phyloP scores from a whole-genome alignment of 768 basidiomycete genomes.

The Phaeolepiota aurea region DNA sequence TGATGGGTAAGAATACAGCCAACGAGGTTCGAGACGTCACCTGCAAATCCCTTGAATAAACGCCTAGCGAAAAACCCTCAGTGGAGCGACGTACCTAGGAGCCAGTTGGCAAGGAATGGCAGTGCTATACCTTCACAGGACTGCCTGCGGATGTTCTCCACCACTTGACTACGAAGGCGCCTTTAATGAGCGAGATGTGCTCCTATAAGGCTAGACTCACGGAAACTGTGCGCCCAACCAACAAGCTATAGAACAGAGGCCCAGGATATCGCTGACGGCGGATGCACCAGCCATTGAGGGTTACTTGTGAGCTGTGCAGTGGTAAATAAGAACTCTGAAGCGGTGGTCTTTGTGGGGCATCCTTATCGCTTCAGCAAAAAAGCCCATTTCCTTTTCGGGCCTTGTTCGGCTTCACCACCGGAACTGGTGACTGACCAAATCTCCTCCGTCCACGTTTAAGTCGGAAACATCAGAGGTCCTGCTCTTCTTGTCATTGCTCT shows the following conservation, averaged over 20 bases:
- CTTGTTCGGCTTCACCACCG: constrained; percentile 3
- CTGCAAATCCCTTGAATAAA: constrained; percentile 25
- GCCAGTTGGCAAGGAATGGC: constrained; percentile 91
- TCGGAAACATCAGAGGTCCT: too few relatives aligned
- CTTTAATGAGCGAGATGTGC: constrained; percentile 2
- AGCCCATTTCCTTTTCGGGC: not conserved
- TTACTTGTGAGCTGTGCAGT: constrained; percentile 4
- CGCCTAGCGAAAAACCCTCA: constrained; percentile 2
- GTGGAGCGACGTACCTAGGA: constrained; percentile 53
- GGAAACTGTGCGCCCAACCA: constrained; percentile 89
- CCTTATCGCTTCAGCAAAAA: constrained; percentile 2
- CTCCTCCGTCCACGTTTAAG: too few relatives aligned
- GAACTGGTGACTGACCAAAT: too few relatives aligned
- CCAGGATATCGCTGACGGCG: constrained; percentile 54
- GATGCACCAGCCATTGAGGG: constrained; percentile 17
- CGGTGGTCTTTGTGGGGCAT: constrained; percentile 2
- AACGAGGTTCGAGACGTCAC: constrained; percentile 88
- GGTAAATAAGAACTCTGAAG: constrained; percentile 10
- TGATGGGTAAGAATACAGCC: constrained; percentile 90
- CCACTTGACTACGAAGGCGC: constrained; percentile 52
- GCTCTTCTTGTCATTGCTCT: constrained; percentile 3
- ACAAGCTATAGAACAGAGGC: constrained; percentile 63
- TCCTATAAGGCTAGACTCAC: constrained; percentile 35
- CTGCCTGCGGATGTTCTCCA: constrained; percentile 67
- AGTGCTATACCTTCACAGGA: constrained; percentile 89